phyloP scores from a whole-genome alignment of 1,284 basidiomycete species.

The Ustilago hordei region DNA sequence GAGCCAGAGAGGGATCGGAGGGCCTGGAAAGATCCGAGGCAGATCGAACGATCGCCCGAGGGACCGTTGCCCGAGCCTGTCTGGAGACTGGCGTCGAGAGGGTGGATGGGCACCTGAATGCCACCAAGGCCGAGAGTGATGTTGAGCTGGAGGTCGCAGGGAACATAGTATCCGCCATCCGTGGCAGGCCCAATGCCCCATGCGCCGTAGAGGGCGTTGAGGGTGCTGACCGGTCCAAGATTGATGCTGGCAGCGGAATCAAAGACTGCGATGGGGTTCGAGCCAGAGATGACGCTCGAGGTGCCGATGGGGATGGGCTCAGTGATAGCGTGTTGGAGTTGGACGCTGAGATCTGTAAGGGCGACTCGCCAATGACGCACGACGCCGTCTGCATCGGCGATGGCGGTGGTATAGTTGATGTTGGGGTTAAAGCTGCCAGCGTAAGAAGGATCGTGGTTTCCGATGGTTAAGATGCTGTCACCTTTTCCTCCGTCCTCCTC shows the following conservation, averaged over 20 bases:
- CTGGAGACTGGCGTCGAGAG: slow-evolving; percentile 56
- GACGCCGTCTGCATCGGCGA: slow-evolving; percentile 54
- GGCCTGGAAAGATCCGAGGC: slow-evolving; percentile 64
- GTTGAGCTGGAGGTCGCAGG: slow-evolving; percentile 58
- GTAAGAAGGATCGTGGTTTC: slow-evolving; percentile 55
- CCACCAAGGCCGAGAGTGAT: slow-evolving; percentile 54
- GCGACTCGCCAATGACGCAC: slow-evolving; percentile 55
- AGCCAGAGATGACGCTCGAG: slow-evolving; percentile 36
- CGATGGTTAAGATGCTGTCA: slow-evolving; percentile 58
- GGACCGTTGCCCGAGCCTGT: slow-evolving; percentile 32
- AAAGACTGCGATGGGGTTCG: slow-evolving; percentile 52
- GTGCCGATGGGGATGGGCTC: slow-evolving; percentile 44
- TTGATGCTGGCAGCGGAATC: slow-evolving; percentile 58
- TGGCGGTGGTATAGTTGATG: slow-evolving; percentile 43
- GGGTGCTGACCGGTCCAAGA: slow-evolving; percentile 45
- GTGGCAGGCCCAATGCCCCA: slow-evolving; percentile 57
- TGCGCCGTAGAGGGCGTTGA: slow-evolving; percentile 63
- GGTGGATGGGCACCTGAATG: slow-evolving; percentile 56
- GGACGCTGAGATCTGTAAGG: slow-evolving; percentile 48
- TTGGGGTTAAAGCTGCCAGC: slow-evolving; percentile 32
- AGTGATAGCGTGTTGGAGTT: slow-evolving; percentile 37
- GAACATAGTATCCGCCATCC: slow-evolving; percentile 61
- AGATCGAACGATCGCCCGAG: slow-evolving; percentile 33
- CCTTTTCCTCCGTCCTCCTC: slow-evolving; percentile 61
- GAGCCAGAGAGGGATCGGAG: slow-evolving; percentile 40